phyloP scores from a whole-genome alignment of 176 grass and related monocot genomes.

The Bromus sterilis region DNA sequence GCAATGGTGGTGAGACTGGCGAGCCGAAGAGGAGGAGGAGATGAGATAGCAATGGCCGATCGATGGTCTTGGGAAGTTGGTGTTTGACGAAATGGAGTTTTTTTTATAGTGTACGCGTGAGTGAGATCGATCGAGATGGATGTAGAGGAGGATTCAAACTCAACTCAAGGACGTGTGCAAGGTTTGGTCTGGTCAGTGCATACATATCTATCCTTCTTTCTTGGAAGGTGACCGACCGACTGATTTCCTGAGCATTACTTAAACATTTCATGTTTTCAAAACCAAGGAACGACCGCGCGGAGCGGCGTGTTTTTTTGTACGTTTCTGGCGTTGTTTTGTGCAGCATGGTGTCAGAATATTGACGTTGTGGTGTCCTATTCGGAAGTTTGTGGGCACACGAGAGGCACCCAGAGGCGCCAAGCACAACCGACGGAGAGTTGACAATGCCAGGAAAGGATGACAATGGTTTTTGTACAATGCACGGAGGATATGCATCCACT shows the following conservation, averaged over 20 bases:
- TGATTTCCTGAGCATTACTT: not conserved
- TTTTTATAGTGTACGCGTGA: not conserved
- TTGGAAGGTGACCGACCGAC: not conserved
- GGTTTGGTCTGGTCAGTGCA: not conserved
- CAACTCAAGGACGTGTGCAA: constrained; percentile 24
- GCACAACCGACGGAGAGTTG: not conserved
- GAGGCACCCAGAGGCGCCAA: not conserved
- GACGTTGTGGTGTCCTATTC: not conserved
- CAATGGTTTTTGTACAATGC: no score
- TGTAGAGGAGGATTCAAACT: not conserved
- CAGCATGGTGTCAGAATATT: not conserved
- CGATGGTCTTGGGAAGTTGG: no score
- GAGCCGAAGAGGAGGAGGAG: not conserved
- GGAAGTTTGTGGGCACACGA: not conserved
- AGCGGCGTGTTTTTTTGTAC: not conserved
- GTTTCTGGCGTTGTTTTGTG: not conserved
- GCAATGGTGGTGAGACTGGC: not conserved
- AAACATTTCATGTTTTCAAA: not conserved
- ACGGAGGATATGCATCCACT: no score
- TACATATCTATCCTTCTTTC: no score
- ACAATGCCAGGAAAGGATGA: not conserved
- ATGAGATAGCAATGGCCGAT: not conserved
- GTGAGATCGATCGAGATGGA: not conserved
- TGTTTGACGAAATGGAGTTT: not conserved
- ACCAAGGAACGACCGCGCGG: no score